phyloP scores from a whole-genome alignment of 768 basidiomycete genomes.

The Mycena metata region DNA sequence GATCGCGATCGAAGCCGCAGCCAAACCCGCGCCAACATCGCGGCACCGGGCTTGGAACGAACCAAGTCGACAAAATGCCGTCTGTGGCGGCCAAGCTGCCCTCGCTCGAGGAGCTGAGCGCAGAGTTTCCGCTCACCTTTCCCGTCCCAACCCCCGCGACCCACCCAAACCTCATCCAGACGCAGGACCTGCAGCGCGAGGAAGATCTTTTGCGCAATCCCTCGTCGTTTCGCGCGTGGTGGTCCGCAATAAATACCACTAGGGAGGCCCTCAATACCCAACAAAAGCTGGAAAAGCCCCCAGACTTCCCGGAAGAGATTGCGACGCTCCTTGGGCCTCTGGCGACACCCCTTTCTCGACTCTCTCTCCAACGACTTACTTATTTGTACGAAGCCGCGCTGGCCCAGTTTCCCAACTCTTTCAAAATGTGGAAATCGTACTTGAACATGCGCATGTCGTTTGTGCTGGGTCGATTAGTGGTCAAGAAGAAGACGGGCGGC shows the following conservation, averaged over 20 bases:
- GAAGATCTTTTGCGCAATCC: conserved; percentile 96
- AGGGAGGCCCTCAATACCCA: conserved; percentile 73
- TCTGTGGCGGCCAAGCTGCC: conserved; percentile 68
- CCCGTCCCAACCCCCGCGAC: conserved; percentile 88
- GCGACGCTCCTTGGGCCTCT: conserved; percentile 82
- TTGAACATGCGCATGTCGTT: conserved; percentile 85
- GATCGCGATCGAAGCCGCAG: conserved; percentile 2
- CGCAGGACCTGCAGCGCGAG: conserved; percentile 87
- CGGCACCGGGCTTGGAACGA: background rate
- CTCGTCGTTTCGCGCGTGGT: conserved; percentile 93
- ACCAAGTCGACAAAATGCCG: conserved; percentile 59
- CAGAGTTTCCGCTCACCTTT: conserved; percentile 85
- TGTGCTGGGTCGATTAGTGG: conserved; percentile 82
- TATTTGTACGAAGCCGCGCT: conserved; percentile 97
- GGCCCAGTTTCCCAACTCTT: conserved; percentile 86
- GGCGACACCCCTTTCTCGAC: conserved; percentile 77
- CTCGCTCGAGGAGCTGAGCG: conserved; percentile 61
- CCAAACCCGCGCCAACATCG: conserved; percentile 6
- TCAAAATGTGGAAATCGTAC: conserved; percentile 97
- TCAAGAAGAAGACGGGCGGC: conserved; percentile 85
- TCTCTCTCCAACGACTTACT: conserved; percentile 85
- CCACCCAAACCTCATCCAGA: conserved; percentile 79
- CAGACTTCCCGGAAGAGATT: conserved; percentile 63
- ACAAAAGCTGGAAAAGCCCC: conserved; percentile 68
- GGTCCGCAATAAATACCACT: conserved; percentile 84